Base-by-base conservation (phyloP, 805 yeast species). In the Yarrowia deformans region DNA sequence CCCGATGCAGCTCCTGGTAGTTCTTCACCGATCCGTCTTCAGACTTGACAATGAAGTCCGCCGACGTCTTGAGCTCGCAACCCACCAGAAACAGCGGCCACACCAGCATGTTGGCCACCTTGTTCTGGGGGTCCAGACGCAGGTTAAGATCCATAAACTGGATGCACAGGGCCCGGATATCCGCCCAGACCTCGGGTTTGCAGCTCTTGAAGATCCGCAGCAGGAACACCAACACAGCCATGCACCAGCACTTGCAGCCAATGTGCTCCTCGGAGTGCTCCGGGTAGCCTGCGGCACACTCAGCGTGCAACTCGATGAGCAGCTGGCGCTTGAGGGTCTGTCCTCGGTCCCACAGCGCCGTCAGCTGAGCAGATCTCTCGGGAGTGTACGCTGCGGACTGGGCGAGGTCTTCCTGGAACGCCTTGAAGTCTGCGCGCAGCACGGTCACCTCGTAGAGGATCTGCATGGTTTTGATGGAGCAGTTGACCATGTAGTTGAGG, bases 101-200 rank as follows among this genome's bases (percentile, higher is more conserved):
- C 1, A 63, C 68, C 8, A 63, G 39, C 68, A 48, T 48, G 39
- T 63, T 63, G 23, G 68, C 68, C 32, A 63, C 68, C 56, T 48
- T 63, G 39, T 63, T 63, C 5, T 35, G 46, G 7, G 68, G 56
- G 14, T 49, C 48, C 45, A 63, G 56, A 1, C 45, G 46, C 18
- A 48, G 39, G 16, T 63, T 63, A 40, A 63, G 68, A 13, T 48
- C 55, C 56, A 63, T 40, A 29, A 63, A 63, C 48, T 63, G 68
- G 40, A 63, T 63, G 5, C 68, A 63, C 0, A 63, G 48, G 8
- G 68, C 68, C 10, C 56, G 34, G 48, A 63, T 63, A 16, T 63
- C 68, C 1, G 56, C 56, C 68, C 68, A 63, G 14, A 63, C 68
- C n/a, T 63, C 68, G 13, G 68, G 68, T 10, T 63, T 63, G 32